Conservation (phyloP, 345 rosid genomes). For the Eucalyptus fibrosa region DNA sequence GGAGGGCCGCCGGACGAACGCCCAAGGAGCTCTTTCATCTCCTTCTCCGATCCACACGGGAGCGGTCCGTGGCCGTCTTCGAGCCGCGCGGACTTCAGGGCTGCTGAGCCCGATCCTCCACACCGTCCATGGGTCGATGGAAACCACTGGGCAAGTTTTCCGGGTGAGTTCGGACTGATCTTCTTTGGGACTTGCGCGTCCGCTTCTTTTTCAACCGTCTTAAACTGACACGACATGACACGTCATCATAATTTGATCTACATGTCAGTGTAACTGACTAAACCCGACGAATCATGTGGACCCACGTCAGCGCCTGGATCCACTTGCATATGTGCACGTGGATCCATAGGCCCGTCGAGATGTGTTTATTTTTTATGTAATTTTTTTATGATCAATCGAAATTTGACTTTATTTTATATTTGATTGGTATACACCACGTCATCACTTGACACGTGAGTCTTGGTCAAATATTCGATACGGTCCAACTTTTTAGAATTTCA, state of each 20-base stretch:
- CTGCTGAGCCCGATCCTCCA: not conserved
- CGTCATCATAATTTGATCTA: not conserved
- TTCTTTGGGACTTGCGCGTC: not conserved
- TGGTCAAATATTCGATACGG: not conserved
- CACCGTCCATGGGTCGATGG: not conserved
- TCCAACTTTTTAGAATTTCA: not conserved
- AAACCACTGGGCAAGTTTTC: not conserved
- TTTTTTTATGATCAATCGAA: not conserved
- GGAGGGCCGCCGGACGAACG: not conserved
- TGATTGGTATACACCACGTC: not conserved
- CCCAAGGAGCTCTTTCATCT: not conserved
- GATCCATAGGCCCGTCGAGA: not conserved
- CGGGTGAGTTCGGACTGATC: slow-evolving; percentile 6
- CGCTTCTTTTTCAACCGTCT: not conserved
- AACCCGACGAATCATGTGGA: not conserved
- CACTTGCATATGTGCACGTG: not conserved
- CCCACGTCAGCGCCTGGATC: not conserved
- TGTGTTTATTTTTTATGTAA: not conserved
- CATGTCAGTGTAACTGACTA: not conserved
- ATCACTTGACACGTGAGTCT: not conserved
- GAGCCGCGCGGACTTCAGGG: not conserved
- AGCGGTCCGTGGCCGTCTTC: not conserved
- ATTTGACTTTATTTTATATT: not conserved
- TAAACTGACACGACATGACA: not conserved
- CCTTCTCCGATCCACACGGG: not conserved